These are phyloP conservation scores for Candida broadrunensis DNA, from an alignment of 805 yeast genomes.

Conservation along the genomic window DNA sequence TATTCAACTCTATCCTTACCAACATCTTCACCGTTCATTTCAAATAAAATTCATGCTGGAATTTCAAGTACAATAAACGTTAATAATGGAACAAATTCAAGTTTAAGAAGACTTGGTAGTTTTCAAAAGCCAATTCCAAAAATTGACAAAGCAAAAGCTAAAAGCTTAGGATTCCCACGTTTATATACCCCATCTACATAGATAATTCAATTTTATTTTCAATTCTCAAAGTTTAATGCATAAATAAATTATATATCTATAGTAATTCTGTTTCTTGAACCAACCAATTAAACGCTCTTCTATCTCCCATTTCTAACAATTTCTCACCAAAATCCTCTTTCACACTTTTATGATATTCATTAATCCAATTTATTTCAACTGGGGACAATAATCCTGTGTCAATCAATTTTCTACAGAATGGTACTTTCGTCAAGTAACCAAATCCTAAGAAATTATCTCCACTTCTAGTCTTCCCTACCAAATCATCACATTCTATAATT, in stretches of 20 bases:
- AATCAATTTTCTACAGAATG: slow-evolving; percentile 35
- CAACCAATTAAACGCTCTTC: slow-evolving; percentile 69
- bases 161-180: slow-evolving; percentile 22
- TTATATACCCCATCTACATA: slow-evolving; percentile 19
- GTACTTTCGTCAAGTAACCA: slow-evolving; percentile 40
- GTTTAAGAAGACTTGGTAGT: slow-evolving; percentile 31
- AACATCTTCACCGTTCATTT: slow-evolving; percentile 26
- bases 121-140: slow-evolving; percentile 27
- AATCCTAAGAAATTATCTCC: slow-evolving; percentile 34
- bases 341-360: slow-evolving; percentile 32
- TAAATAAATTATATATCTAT: not conserved
- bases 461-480: slow-evolving; percentile 34
- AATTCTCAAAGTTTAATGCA: too few species aligned
- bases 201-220: too few species aligned
- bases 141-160: slow-evolving; percentile 11
- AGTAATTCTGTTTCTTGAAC: slow-evolving; percentile 55
- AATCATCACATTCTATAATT: slow-evolving; percentile 42
- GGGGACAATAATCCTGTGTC: slow-evolving; percentile 26
- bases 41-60: slow-evolving; percentile 20
- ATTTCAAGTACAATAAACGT: slow-evolving; percentile 3
- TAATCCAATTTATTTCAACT: slow-evolving; percentile 36
- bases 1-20: slow-evolving; percentile 16
- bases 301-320: slow-evolving; percentile 53
- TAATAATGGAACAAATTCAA: slow-evolving; percentile 4
- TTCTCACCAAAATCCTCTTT: slow-evolving; percentile 29